phyloP scores from a whole-genome alignment of 2,329 filamentous ascomycete genomes.

The Colletotrichum caudatum region DNA sequence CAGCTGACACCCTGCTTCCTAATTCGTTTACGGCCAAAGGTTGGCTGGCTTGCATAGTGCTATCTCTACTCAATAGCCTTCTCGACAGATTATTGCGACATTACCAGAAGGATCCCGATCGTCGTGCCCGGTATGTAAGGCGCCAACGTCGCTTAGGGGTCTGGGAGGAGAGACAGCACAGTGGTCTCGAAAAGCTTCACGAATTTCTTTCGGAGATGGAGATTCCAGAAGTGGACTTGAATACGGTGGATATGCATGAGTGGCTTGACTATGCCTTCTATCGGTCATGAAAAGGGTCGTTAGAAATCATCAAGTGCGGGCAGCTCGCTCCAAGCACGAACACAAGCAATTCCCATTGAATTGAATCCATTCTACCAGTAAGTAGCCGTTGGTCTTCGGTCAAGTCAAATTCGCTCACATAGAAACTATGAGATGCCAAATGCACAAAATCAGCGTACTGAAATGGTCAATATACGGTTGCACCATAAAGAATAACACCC shows the following conservation, averaged over 20 bases:
- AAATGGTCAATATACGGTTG: background rate
- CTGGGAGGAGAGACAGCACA: constrained; percentile 33
- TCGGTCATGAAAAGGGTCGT: constrained; percentile 1
- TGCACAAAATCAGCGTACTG: too few relatives aligned
- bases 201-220: constrained; percentile 27
- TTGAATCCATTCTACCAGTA: constrained; percentile 4
- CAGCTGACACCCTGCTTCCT: constrained; percentile 4
- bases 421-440: background rate
- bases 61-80: constrained; percentile 30
- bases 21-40: constrained; percentile 17
- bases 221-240: constrained; percentile 30
- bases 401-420: background rate
- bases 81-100: constrained; percentile 16
- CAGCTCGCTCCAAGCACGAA: background rate
- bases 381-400: accelerated
- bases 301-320: too few relatives aligned
- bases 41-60: constrained; percentile 21
- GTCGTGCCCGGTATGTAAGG: constrained; percentile 2
- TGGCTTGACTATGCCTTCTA: constrained; percentile 37
- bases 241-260: constrained; percentile 37
- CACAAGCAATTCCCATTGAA: constrained; percentile 42
- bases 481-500: background rate
- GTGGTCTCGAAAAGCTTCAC: constrained; percentile 35
- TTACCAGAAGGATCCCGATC: constrained; percentile 9
- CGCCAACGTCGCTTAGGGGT: constrained; percentile 25